These are phyloP conservation scores for Cairneyella variabilis DNA, from an alignment of 495 filamentous ascomycete genomes.

Conservation along the genomic window DNA sequence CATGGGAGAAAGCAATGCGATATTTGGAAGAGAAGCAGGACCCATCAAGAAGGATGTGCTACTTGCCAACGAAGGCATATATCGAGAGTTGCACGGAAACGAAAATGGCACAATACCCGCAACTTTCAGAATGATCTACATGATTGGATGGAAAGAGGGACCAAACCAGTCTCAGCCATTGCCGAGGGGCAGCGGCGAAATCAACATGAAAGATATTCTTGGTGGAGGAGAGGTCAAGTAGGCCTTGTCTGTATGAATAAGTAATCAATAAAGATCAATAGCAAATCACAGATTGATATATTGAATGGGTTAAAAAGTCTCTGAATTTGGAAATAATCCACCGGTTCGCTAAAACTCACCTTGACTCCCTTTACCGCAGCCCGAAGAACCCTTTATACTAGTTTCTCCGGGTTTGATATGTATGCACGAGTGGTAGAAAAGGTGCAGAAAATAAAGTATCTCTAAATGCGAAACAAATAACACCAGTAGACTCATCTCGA, in stretches of 20 bases:
- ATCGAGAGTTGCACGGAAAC: constrained; percentile 75
- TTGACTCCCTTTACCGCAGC: too few species aligned
- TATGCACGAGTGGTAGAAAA: too few species aligned
- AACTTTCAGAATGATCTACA: constrained; percentile 89
- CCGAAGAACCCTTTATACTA: too few species aligned
- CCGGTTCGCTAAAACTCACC: too few species aligned
- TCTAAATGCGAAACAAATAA: too few species aligned
- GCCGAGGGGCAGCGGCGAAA: constrained; percentile 73
- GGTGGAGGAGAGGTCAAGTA: constrained; percentile 52
- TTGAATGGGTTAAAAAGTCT: too few species aligned
- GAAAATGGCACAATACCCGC: constrained; percentile 65
- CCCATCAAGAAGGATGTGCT: constrained; percentile 78
- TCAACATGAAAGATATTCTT: constrained; percentile 79
- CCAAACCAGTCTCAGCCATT: constrained; percentile 74
- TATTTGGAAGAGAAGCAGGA: constrained; percentile 72
- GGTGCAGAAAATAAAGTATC: too few species aligned
- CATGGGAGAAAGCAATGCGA: constrained; percentile 91
- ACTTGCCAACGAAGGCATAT: constrained; percentile 85
- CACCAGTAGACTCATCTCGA: too few species aligned
- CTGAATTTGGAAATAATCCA: too few species aligned
- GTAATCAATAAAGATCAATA: too few species aligned
- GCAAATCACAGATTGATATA: too few species aligned
- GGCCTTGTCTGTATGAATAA: not conserved
- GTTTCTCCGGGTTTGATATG: too few species aligned
- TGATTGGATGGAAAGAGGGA: constrained; percentile 98